Evolutionary conservation across 75 land plant genomes (phyloP).

Genomic region (Adiantum capillusveneris): DNA sequence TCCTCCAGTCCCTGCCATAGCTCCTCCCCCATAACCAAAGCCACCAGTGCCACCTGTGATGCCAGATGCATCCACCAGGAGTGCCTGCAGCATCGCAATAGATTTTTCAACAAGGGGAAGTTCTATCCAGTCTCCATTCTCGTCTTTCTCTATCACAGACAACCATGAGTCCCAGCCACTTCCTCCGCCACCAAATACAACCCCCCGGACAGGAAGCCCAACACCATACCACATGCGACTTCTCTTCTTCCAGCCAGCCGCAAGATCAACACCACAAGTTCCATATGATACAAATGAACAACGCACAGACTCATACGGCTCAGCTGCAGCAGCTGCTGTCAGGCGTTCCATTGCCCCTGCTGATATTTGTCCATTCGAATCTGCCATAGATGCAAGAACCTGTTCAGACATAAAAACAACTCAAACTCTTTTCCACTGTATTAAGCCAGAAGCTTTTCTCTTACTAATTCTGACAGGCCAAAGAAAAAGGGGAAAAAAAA

Average conservation of each 20-base stretch:
- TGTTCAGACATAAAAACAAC: constrained; percentile 13
- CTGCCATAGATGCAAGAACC: constrained; percentile 96
- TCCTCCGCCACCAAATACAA: constrained; percentile 80
- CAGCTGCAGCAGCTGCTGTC: constrained; percentile 98
- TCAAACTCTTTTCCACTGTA: constrained; percentile 2
- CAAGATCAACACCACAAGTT: constrained; percentile 69
- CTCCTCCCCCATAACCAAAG: constrained; percentile 89
- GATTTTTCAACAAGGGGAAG: constrained; percentile 84
- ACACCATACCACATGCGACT: constrained; percentile 99
- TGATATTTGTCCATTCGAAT: constrained; percentile 91
- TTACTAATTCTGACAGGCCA: too few relatives aligned
- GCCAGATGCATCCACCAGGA: constrained; percentile 87
- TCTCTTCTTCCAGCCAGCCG: constrained; percentile 93
- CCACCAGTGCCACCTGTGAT: constrained; percentile 53
- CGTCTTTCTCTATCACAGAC: constrained; percentile 72
- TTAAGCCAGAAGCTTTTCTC: not conserved
- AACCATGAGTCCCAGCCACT: constrained; percentile 86
- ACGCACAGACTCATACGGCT: constrained; percentile 95
- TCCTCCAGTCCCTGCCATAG: constrained; percentile 87
- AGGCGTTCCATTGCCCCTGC: constrained; percentile 83
- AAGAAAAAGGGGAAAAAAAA: not conserved
- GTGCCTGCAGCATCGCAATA: constrained; percentile 83
- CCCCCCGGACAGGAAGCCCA: constrained; percentile 49
- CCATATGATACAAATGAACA: constrained; percentile 98
- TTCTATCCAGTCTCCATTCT: constrained; percentile 86